Percentiles rank a stretch among this genome's conserved stretches.
Conservation (phyloP, 1,284 basidiomycete genomes). For the Phellopilus nigrolimitatus region DNA sequence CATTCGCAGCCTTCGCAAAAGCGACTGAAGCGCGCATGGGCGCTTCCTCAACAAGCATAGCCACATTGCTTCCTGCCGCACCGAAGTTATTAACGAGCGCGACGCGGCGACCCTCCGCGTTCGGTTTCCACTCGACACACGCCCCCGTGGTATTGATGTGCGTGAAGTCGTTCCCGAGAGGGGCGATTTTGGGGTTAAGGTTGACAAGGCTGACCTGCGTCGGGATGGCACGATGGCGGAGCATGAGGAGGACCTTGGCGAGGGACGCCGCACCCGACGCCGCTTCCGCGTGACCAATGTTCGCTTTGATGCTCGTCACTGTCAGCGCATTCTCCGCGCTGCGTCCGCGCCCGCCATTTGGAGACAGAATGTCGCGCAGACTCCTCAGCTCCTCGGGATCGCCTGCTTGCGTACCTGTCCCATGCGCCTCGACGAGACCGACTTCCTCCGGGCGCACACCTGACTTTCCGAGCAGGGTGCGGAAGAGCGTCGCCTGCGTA, state of each 20-base stretch:
- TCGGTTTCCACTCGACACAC: slow-evolving; percentile 38
- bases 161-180: slow-evolving; percentile 44
- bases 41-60: slow-evolving; percentile 55
- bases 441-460: slow-evolving; percentile 44
- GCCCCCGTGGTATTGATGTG: slow-evolving; percentile 39
- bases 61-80: slow-evolving; percentile 65
- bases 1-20: not conserved
- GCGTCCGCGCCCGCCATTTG: slow-evolving; percentile 27
- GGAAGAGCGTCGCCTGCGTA: slow-evolving; percentile 53
- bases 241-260: slow-evolving; percentile 67
- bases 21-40: slow-evolving; percentile 5
- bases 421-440: slow-evolving; percentile 66
- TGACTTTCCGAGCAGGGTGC: slow-evolving; percentile 41
- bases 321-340: slow-evolving; percentile 47
- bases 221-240: slow-evolving; percentile 51
- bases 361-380: slow-evolving; percentile 51
- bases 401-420: slow-evolving; percentile 64
- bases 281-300: slow-evolving; percentile 70
- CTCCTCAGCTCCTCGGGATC: slow-evolving; percentile 62
- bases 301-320: slow-evolving; percentile 64
- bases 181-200: slow-evolving; percentile 52
- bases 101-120: slow-evolving; percentile 36
- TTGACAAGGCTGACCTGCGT: slow-evolving; percentile 51
- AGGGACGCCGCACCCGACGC: slow-evolving; percentile 68
- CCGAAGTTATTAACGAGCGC: slow-evolving; percentile 72